These are phyloP conservation scores for Haematococcus lacustris DNA, from an alignment of 139 green algal species.

Conservation along the genomic window DNA sequence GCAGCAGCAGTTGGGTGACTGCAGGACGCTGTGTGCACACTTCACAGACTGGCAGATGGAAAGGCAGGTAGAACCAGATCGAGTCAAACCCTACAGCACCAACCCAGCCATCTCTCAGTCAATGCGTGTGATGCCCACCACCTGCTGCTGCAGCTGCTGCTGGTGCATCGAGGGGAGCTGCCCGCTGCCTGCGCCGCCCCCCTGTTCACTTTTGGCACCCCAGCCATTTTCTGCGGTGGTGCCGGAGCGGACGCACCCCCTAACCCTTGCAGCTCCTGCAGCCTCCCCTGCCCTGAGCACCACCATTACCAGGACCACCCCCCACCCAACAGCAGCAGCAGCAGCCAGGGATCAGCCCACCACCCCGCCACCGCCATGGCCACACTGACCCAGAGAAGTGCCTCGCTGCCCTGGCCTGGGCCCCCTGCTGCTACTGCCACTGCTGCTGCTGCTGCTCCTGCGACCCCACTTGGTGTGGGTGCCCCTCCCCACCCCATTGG, in stretches of 20 bases:
- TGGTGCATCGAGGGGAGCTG: slow-evolving; percentile 69
- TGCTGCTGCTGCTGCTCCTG: neutral
- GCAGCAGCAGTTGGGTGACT: too few relatives aligned
- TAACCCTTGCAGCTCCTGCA: slow-evolving; percentile 10
- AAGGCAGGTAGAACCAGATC: too few relatives aligned
- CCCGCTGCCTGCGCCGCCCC: slow-evolving; percentile 44
- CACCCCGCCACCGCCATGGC: neutral
- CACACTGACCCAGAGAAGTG: too few relatives aligned
- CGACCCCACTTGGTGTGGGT: too few relatives aligned
- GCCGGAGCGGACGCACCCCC: slow-evolving; percentile 4
- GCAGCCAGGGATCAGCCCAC: neutral
- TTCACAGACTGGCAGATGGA: too few relatives aligned
- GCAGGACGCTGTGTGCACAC: too few relatives aligned
- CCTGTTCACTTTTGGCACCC: slow-evolving; percentile 87
- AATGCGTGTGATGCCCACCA: too few relatives aligned
- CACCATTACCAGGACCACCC: too few relatives aligned
- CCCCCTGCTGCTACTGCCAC: neutral
- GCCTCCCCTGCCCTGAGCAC: slow-evolving; percentile 1
- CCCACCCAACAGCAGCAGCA: too few relatives aligned
- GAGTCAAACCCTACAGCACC: too few relatives aligned
- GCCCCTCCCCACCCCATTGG: too few relatives aligned
- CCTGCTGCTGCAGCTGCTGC: slow-evolving; percentile 86
- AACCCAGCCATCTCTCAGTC: too few relatives aligned
- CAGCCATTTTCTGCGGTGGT: slow-evolving; percentile 82
- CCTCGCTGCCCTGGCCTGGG: neutral